A percentile compares a stretch with the other conserved stretches of the same genome.
phyloP scores from a whole-genome alignment of 2,329 filamentous ascomycete genomes.

The Tolypocladium tundrense region DNA sequence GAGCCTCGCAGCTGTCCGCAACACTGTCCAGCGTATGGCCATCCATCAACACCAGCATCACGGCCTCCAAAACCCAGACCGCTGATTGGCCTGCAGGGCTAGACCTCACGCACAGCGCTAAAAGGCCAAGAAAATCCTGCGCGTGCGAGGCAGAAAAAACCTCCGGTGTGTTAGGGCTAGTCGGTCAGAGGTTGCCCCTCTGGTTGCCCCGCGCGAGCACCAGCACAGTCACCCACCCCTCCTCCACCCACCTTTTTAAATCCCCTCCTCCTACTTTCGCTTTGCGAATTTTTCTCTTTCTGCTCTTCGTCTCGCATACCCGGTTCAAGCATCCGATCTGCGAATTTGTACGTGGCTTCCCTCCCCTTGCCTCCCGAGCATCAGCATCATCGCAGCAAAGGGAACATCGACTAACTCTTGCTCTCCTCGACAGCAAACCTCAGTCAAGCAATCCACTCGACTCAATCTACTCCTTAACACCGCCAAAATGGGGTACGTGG shows the following conservation, averaged over 20 bases:
- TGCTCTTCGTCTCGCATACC: constrained; percentile 33
- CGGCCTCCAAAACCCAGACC: neutral
- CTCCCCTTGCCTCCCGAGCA: constrained; percentile 2
- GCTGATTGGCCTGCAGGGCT: constrained; percentile 6
- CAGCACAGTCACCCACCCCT: constrained; percentile 18
- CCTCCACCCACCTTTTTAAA: constrained; percentile 24
- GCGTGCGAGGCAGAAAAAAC: constrained; percentile 14
- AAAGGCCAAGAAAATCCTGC: constrained; percentile 8
- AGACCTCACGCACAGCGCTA: constrained; percentile 1
- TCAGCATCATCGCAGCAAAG: neutral
- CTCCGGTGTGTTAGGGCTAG: constrained; percentile 24
- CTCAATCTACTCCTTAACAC: constrained; percentile 7
- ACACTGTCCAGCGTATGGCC: neutral
- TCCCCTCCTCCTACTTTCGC: constrained; percentile 25
- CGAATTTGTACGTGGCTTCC: constrained; percentile 23
- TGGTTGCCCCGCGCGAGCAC: constrained; percentile 25
- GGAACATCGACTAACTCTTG: constrained; percentile 2
- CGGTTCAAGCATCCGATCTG: constrained; percentile 34
- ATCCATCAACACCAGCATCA: neutral
- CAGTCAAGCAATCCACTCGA: constrained; percentile 6
- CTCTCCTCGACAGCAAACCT: constrained; percentile 4
- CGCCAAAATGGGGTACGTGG: constrained; percentile 26
- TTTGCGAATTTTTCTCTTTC: constrained; percentile 25
- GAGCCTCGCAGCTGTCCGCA: neutral
- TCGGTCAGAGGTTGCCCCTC: constrained; percentile 4